Conservation (phyloP, 2,329 filamentous ascomycete species). For the Exophiala bonariae region DNA sequence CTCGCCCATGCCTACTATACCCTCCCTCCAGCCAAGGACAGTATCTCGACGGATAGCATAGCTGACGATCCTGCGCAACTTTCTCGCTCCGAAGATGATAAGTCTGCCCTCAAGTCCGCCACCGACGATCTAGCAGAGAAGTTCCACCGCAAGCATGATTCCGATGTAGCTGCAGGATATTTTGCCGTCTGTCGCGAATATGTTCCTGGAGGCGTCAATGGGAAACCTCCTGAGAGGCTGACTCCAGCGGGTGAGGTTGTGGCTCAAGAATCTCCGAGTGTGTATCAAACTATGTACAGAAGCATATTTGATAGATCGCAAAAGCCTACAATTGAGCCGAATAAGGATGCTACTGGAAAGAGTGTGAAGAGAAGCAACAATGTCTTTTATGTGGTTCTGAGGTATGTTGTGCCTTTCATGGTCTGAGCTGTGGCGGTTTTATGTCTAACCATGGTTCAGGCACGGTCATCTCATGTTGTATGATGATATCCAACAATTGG, state of each 20-base stretch:
- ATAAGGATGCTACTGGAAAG: constrained; percentile 43
- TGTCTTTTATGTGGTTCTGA: constrained; percentile 87
- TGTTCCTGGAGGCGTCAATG: constrained; percentile 85
- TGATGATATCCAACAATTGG: constrained; percentile 90
- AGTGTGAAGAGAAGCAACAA: constrained; percentile 68
- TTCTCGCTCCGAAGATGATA: constrained; percentile 63
- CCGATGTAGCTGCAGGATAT: constrained; percentile 83
- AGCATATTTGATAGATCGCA: constrained; percentile 87
- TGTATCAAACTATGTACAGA: constrained; percentile 97
- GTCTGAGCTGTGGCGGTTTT: background rate
- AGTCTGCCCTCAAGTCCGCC: constrained; percentile 61
- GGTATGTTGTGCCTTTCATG: constrained; percentile 53
- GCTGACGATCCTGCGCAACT: constrained; percentile 40
- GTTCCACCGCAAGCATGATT: constrained; percentile 61
- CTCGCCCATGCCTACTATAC: constrained; percentile 69
- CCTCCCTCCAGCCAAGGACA: constrained; percentile 50
- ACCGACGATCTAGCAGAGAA: constrained; percentile 62
- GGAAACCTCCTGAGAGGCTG: constrained; percentile 83
- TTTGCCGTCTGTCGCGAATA: constrained; percentile 96
- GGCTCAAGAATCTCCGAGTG: constrained; percentile 80
- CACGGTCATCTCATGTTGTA: constrained; percentile 97
- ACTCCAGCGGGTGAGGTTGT: constrained; percentile 79
- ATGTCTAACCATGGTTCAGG: constrained; percentile 46
- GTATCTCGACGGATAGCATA: background rate
- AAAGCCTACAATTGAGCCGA: constrained; percentile 53